Conservation (phyloP, 176 grass and related monocot genomes). For the Zoysia japonica region DNA sequence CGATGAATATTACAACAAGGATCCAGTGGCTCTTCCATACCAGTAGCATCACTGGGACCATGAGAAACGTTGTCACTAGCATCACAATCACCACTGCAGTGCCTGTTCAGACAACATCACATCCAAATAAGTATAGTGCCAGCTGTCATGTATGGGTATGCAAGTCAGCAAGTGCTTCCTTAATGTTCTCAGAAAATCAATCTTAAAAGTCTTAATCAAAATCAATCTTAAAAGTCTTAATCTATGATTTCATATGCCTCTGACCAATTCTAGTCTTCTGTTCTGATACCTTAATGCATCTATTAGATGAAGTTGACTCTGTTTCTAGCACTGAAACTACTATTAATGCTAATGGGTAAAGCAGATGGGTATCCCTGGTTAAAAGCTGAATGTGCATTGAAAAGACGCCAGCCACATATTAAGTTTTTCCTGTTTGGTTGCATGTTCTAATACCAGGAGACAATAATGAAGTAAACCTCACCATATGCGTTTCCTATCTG, state of each 20-base stretch:
- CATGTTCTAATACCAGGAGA: slow-evolving; percentile 19
- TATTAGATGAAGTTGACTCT: neutral
- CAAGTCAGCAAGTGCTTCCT: neutral
- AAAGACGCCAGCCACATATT: neutral
- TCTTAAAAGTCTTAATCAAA: neutral
- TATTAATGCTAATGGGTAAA: neutral
- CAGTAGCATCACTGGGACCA: slow-evolving; percentile 80
- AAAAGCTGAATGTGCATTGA: neutral
- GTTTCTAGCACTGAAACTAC: neutral
- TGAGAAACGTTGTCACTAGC: slow-evolving; percentile 80
- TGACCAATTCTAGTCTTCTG: slow-evolving; percentile 1
- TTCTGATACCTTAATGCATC: neutral
- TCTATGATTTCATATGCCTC: neutral
- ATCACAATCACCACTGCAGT: slow-evolving; percentile 89
- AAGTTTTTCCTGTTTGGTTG: neutral
- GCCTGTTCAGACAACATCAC: slow-evolving; percentile 49
- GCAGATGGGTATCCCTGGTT: neutral
- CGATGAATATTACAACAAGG: slow-evolving; percentile 62
- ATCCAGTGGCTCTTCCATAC: slow-evolving; percentile 84
- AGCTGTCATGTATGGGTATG: neutral
- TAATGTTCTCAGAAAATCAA: neutral
- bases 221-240: neutral
- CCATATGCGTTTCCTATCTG: slow-evolving; percentile 94
- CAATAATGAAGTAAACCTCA: slow-evolving; percentile 40
- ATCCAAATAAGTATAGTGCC: slow-evolving; percentile 21